Base-by-base conservation (phyloP, 148 eudicot species). In the Amaranthus palmeri region DNA sequence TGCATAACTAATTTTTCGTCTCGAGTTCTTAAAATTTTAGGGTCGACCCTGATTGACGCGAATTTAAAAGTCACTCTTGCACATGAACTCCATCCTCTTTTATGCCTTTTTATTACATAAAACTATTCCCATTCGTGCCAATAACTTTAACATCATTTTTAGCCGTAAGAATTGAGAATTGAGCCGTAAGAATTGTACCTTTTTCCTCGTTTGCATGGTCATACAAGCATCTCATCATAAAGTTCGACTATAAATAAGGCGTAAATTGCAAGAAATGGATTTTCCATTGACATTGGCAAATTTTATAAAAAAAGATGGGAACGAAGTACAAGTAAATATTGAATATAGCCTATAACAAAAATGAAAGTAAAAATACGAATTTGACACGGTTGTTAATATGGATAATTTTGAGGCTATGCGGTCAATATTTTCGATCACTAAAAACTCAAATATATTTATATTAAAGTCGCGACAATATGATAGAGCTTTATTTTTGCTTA, bases 11-110 rank as follows among this genome's bases (percentile, higher is more conserved):
- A 25, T 25, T 25, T 25, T 25, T 25, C 2, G 36, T 2, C 36
- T 25, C 36, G 36, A 1, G 36, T 25, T 2, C 1, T 25, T 25
- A 1, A 25, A 25, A 25, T 25, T 25, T 25, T 0, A 25, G 36
- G 2, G 2, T 25, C 36, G 36, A 2, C 36, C 36, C 36, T 25
- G 36, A 25, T 25, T 25, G 36, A 25, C 1, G 36, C 36, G 1
- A 25, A 25, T 25, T 25, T 25, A 25, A 25, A 25, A 25, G 1
- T 25, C 36, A 25, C 36, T 25, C 36, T 25, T 25, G 36, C 78
- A 79, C 82, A 74, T 74, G 78, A 58, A 57, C 70, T n/a, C 74
- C 62, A 15, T 74, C 55, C 58, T 64, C 52, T 65, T 62, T 68
- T 59, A 3, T 53, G 36, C 36, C 36, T 25, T 25, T 25, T 25